Base-by-base conservation (phyloP, 805 yeast species). In the Kodamaea jinghongensis region DNA sequence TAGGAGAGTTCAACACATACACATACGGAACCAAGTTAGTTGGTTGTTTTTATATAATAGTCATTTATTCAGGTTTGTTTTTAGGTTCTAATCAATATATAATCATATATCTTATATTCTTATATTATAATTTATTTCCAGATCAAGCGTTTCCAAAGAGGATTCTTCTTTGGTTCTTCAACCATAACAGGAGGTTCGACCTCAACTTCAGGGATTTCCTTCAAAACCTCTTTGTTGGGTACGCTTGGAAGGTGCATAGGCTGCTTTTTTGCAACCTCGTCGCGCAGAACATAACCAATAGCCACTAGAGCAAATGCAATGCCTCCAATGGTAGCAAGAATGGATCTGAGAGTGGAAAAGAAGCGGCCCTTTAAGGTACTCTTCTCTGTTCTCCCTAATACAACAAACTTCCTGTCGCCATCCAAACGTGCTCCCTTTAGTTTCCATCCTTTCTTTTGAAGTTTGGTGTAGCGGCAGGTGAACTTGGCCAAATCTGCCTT, bases 361-460 rank as follows among this genome's bases (percentile, higher is more conserved):
- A 48, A n/a, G 16, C 31, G 36, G 16, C 20, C 17, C 7, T 31
- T 13, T 8, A 20, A 6, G 8, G 31, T 23, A 9, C 39, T 39
- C 7, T 28, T 27, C 22, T 28, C 34, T 10, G 28, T 31, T 17
- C 48, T 32, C 25, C 29, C 34, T 37, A 44, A 32, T 12, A 38
- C 36, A 38, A 43, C 44, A 27, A 37, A 37, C 43, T 42, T 44
- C 28, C 39, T 44, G 39, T 35, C 31, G 13, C 36, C 33, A 23
- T 47, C 48, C 25, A 45, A 26, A 22, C 76, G 74, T 17, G 77
- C 71, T 3, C 80, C 86, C 25, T 78, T 61, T n/a, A 81, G 63
- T 40, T 59, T 66, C 84, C 83, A 82, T 9, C 67, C 67, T 15
- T 57, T 54, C 16, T 54, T 58, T 39, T 76, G 75, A 31, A 79